phyloP scores from a whole-genome alignment of 116 monocot species.

The Thalassia testudinum region DNA sequence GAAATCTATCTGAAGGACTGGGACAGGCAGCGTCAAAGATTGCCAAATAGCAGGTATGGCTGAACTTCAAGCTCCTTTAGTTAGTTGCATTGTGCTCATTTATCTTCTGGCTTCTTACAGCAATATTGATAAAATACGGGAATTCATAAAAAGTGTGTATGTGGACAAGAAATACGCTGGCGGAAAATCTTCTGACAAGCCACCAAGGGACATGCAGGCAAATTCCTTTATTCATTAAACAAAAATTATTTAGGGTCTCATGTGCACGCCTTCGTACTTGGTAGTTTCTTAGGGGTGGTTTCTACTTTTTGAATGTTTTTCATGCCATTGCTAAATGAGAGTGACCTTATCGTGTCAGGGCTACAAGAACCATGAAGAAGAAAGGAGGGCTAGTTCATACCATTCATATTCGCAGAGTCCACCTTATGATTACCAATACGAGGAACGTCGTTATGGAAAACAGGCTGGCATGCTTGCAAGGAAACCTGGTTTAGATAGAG shows the following conservation, averaged over 20 bases:
- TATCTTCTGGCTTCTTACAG: conserved; percentile 27
- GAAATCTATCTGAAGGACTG: conserved; percentile 75
- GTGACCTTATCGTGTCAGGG: conserved; percentile 17
- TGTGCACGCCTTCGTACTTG: too few species aligned
- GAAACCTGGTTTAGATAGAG: conserved; percentile 61
- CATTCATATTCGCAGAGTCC: conserved; percentile 97
- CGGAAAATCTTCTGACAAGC: conserved; percentile 43
- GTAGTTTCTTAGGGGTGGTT: too few species aligned
- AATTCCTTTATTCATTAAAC: background rate
- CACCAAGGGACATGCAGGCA: conserved; percentile 62
- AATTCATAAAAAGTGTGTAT: conserved; percentile 82
- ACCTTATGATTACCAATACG: conserved; percentile 91
- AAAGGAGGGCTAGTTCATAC: conserved; percentile 76
- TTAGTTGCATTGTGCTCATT: background rate
- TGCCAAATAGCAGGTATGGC: conserved; percentile 79
- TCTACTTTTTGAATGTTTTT: too few species aligned
- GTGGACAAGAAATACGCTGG: conserved; percentile 83
- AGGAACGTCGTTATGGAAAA: conserved; percentile 75
- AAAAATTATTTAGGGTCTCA: too few species aligned
- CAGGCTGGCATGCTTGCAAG: conserved; percentile 35
- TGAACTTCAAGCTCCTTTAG: background rate
- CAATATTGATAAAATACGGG: conserved; percentile 78
- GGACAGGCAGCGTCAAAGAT: conserved; percentile 58
- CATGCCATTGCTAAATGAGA: too few species aligned
- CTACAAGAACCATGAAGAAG: conserved; percentile 42